A percentile compares a stretch with the other conserved stretches of the same genome.
Evolutionary conservation across 1,139 yeast genomes (phyloP).

Genomic region (Yamadazyma songkhlaensis): DNA sequence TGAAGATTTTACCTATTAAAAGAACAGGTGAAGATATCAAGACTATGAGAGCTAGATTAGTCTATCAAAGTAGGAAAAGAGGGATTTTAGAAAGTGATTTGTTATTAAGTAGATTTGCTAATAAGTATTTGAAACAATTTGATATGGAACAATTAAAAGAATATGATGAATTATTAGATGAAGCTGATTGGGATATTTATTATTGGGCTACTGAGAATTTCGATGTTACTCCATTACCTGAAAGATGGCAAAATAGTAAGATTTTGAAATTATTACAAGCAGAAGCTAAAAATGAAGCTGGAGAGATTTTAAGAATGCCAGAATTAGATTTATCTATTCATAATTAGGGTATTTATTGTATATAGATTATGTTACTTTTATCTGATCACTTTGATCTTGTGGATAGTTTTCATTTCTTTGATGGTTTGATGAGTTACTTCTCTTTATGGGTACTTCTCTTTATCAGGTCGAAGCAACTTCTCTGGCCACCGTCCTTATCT

Average conservation of each 20-base stretch:
- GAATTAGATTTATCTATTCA: conserved; percentile 20
- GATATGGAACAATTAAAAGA: conserved; percentile 72
- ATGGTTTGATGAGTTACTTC: no score
- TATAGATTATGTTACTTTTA: background rate
- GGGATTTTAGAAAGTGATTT: conserved; percentile 94
- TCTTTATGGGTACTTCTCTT: no score
- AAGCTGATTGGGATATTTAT: conserved; percentile 97
- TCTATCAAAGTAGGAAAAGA: conserved; percentile 91
- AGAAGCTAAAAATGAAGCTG: conserved; percentile 69
- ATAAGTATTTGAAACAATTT: conserved; percentile 60
- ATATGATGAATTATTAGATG: conserved; percentile 82
- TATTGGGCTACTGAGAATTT: conserved; percentile 93
- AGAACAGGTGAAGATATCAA: conserved; percentile 75
- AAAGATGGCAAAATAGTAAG: conserved; percentile 69
- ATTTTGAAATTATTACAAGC: conserved; percentile 67
- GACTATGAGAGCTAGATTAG: conserved; percentile 76
- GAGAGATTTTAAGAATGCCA: conserved; percentile 86
- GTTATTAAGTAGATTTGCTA: conserved; percentile 80
- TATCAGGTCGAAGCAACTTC: no score
- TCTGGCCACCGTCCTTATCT: no score
- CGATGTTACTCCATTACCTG: conserved; percentile 81
- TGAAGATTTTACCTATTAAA: conserved; percentile 71
- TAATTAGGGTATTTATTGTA: background rate
- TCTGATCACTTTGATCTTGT: no score
- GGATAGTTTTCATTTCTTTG: no score